Conservation (phyloP, 495 filamentous ascomycete genomes). For the Xanthoparmelia taractica region DNA sequence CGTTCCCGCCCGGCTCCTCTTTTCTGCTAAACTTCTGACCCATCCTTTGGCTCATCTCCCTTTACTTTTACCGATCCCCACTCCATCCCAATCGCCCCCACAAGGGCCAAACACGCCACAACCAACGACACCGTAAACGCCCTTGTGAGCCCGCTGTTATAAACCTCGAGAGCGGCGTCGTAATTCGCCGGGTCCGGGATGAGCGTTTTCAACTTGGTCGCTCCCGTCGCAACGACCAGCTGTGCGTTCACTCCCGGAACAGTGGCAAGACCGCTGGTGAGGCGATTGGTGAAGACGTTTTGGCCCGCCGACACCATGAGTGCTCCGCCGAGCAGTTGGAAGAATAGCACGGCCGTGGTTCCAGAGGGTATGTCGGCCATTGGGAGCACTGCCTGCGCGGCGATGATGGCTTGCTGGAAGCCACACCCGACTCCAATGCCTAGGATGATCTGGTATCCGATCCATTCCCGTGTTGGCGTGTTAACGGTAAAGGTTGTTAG, state of each 20-base stretch:
- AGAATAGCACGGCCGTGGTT: slow-evolving; percentile 51
- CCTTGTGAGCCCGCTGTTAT: slow-evolving; percentile 13
- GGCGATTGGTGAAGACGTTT: slow-evolving; percentile 44
- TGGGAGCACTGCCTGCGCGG: slow-evolving; percentile 49
- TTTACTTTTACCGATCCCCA: neutral
- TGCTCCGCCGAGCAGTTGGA: slow-evolving; percentile 52
- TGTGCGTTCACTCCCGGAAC: slow-evolving; percentile 44
- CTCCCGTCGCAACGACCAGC: slow-evolving; percentile 10
- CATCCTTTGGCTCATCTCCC: neutral
- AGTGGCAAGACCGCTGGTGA: slow-evolving; percentile 42
- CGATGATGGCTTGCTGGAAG: slow-evolving; percentile 53
- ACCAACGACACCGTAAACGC: slow-evolving; percentile 29
- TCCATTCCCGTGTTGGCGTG: slow-evolving; percentile 42
- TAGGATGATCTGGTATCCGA: slow-evolving; percentile 46
- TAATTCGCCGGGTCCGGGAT: slow-evolving; percentile 9
- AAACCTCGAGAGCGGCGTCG: slow-evolving; percentile 6
- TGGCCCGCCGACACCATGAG: slow-evolving; percentile 50
- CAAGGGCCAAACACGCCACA: slow-evolving; percentile 29
- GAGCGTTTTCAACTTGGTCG: slow-evolving; percentile 6
- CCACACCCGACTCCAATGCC: slow-evolving; percentile 59
- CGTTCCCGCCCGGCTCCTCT: too few species aligned
- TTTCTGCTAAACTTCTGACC: neutral
- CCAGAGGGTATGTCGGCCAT: slow-evolving; percentile 47
- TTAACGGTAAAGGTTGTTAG: slow-evolving; percentile 41
- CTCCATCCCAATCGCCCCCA: slow-evolving; percentile 16